These are phyloP conservation scores for Phytopythium litorale DNA, from an alignment of 352 stramenopile species.

Conservation along the genomic window DNA sequence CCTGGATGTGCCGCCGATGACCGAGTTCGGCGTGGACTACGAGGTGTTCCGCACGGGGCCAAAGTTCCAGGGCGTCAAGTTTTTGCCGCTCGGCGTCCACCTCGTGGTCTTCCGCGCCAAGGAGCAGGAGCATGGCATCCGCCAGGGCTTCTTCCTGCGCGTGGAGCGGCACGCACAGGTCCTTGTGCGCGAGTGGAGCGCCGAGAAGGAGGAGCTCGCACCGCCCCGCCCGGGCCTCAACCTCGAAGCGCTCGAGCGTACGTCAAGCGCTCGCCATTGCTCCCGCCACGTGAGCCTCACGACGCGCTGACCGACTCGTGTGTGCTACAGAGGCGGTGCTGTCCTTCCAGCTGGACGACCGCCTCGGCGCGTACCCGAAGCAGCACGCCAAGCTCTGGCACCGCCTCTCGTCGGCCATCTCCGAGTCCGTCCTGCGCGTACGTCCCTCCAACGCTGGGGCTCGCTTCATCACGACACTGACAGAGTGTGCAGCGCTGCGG, in stretches of 20 bases:
- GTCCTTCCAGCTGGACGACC: constrained; percentile 78
- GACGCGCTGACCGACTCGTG: neutral
- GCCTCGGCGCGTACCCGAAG: constrained; percentile 74
- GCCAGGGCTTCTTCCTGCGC: constrained; percentile 79
- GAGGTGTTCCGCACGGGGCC: constrained; percentile 77
- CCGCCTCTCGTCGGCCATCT: constrained; percentile 68
- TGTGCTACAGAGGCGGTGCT: constrained; percentile 42
- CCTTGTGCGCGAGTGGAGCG: constrained; percentile 72
- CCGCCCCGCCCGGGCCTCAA: constrained; percentile 51
- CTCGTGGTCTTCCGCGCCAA: constrained; percentile 78
- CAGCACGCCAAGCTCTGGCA: constrained; percentile 72
- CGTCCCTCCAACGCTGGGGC: neutral
- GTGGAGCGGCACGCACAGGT: constrained; percentile 59
- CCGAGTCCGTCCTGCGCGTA: constrained; percentile 56
- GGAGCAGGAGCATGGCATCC: constrained; percentile 76
- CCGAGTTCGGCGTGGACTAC: constrained; percentile 86
- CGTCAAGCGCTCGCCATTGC: constrained; percentile 38
- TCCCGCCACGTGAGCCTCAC: neutral
- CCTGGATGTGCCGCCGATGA: constrained; percentile 69
- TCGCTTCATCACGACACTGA: neutral
- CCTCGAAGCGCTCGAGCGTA: constrained; percentile 68
- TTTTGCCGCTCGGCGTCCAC: constrained; percentile 74
- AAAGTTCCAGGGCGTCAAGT: constrained; percentile 84
- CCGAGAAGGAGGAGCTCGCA: constrained; percentile 72
- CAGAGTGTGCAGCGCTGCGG: constrained; percentile 48